A percentile compares a stretch with the other conserved stretches of the same genome.
Conservation (phyloP, 2,329 filamentous ascomycete species). For the Lachnellula arida region DNA sequence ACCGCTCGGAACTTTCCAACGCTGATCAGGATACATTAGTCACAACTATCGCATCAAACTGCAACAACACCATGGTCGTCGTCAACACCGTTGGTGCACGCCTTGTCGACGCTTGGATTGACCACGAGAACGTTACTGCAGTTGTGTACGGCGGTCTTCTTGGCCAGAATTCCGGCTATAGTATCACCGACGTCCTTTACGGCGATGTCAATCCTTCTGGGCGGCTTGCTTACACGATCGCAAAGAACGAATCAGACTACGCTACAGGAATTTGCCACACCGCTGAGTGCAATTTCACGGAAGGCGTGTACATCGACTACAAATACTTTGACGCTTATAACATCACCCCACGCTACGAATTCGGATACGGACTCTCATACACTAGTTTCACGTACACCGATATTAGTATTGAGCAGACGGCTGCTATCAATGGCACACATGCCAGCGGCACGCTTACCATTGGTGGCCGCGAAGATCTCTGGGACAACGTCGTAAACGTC, state of each 20-base stretch:
- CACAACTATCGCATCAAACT: constrained; percentile 45
- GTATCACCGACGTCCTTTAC: constrained; percentile 73
- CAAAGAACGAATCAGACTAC: constrained; percentile 44
- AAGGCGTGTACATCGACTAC: constrained; percentile 78
- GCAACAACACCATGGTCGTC: constrained; percentile 59
- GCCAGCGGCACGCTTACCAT: neutral
- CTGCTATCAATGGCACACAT: neutral
- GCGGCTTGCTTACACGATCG: constrained; percentile 74
- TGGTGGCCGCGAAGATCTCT: constrained; percentile 51
- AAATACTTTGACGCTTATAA: constrained; percentile 61
- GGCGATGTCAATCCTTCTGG: constrained; percentile 72
- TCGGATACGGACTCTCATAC: constrained; percentile 56
- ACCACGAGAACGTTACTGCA: constrained; percentile 73
- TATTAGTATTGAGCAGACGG: constrained; percentile 7
- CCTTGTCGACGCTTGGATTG: constrained; percentile 67
- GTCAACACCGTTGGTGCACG: constrained; percentile 64
- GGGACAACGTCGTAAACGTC: constrained; percentile 46
- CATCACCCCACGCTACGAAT: constrained; percentile 68
- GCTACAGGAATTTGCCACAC: constrained; percentile 40
- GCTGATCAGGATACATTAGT: constrained; percentile 13
- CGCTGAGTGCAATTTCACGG: constrained; percentile 66
- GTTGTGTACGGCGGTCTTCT: constrained; percentile 76
- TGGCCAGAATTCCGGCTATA: constrained; percentile 75
- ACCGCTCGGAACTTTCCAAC: constrained; percentile 54
- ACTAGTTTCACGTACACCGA: constrained; percentile 5